Evolutionary conservation across 2,329 filamentous ascomycete genomes (phyloP), one percentile per base, ranked within the genome.

Genomic region (Aspergillus brasiliensis): DNA sequence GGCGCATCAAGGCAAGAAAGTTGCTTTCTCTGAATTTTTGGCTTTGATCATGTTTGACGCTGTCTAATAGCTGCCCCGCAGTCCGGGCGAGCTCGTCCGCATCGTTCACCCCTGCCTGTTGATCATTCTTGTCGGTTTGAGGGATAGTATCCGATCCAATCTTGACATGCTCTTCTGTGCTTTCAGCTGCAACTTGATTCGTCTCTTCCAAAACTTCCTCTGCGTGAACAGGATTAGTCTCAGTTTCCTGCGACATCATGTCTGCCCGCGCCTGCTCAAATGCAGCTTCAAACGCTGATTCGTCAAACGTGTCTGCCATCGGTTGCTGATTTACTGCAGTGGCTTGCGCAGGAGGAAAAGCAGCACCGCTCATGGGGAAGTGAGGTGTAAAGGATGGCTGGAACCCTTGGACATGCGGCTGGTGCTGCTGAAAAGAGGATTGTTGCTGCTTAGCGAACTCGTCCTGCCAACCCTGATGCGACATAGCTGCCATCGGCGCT

Each of bases 11-110:
- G 3, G 84, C 82, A 0, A 94, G 77, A 70, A 96, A 96, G 60
- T 85, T 85, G 65, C 90, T 93, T 70, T 92, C 86, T 67, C 87
- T 86, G 74, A 95, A 95, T 71, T 94, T 94, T 49, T 86, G 79
- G 57, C 84, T 88, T 59, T 86, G 83, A 66, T 94, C 88, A 67
- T 88, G 81, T 19, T 85, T 82, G 11, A 96, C 85, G 38, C 86
- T 87, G 56, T 88, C 82, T 5, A 95, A 80, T 3, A 96, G 81
- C 60, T 88, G 82, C 15, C 85, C 87, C 5, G 91, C 91, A 1
- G 90, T 92, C 42, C 82, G 81, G 19, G 90, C 88, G 27, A 95
- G 83, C 47, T 90, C 90, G 63, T 91, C 86, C 23, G 86, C 82
- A 54, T 88, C 83, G 21, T 77, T 73, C 44, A 69, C 65, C 64